These are phyloP conservation scores for Aspergillus caelatus DNA, from an alignment of 2,329 filamentous ascomycete genomes.

Conservation along the genomic window DNA sequence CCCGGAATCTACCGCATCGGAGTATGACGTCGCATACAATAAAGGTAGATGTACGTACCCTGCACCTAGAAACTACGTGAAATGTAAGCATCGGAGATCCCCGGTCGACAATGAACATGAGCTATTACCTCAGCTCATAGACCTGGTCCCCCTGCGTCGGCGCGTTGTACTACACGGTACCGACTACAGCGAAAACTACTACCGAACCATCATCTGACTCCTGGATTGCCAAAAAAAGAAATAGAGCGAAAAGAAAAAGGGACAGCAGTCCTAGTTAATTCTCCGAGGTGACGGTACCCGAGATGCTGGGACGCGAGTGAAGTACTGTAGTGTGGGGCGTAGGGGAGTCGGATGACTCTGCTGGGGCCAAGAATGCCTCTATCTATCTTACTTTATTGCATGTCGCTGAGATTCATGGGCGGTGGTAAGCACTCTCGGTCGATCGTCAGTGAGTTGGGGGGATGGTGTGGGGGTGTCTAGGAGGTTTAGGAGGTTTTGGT, in stretches of 20 bases:
- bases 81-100: background rate
- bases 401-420: background rate
- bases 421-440: background rate
- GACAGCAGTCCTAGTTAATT: background rate
- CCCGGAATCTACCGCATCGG: background rate
- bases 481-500: background rate
- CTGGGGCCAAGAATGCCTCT: background rate
- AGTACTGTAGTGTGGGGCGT: background rate
- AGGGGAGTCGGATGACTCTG: slow-evolving; percentile 3
- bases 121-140: background rate
- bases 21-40: background rate
- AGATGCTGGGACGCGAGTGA: background rate
- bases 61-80: background rate
- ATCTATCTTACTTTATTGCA: background rate
- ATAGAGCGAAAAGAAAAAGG: background rate
- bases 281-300: background rate
- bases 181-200: background rate
- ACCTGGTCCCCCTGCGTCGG: background rate
- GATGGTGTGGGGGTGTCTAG: background rate
- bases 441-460: background rate
- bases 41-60: background rate
- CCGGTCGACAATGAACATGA: background rate
- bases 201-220: background rate
- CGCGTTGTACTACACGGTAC: background rate
- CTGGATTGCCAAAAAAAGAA: background rate